These are phyloP conservation scores for Oidiodendron maius DNA, from an alignment of 495 filamentous ascomycete species.

Conservation along the genomic window DNA sequence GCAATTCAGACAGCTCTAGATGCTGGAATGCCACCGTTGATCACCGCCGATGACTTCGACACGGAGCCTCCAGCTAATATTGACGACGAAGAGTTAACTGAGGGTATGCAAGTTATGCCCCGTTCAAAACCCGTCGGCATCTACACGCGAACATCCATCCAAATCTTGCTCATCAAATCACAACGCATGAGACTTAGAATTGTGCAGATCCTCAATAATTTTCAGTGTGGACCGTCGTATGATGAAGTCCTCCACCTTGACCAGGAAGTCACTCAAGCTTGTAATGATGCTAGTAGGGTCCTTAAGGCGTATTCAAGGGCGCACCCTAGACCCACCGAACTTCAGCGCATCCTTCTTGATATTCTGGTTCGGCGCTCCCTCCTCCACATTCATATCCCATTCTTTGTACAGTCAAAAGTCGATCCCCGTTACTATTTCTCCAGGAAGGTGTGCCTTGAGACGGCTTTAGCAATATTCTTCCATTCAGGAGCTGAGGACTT, in stretches of 20 bases:
- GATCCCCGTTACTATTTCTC: constrained; percentile 41
- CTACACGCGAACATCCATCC: constrained; percentile 47
- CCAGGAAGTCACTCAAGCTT: constrained; percentile 31
- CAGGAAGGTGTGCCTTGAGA: constrained; percentile 38
- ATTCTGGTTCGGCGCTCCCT: constrained; percentile 48
- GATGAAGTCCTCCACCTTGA: constrained; percentile 42
- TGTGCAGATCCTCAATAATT: constrained; percentile 39
- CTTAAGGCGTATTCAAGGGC: background rate
- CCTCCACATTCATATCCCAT: constrained; percentile 40
- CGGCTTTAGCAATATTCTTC: constrained; percentile 35
- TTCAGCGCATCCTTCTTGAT: constrained; percentile 30
- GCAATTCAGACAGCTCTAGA: constrained; percentile 54
- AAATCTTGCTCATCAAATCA: constrained; percentile 41
- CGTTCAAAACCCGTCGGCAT: constrained; percentile 11
- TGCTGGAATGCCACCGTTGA: constrained; percentile 50
- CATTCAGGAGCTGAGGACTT: constrained; percentile 10
- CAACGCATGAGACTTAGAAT: constrained; percentile 44
- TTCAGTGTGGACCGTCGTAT: constrained; percentile 43
- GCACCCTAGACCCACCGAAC: background rate
- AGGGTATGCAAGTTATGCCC: background rate
- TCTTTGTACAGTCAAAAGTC: constrained; percentile 25
- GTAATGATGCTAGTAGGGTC: constrained; percentile 25
- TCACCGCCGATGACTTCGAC: constrained; percentile 52
- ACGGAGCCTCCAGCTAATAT: constrained; percentile 49
- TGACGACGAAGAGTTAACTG: constrained; percentile 36